phyloP scores from a whole-genome alignment of 345 rosid species.

The Acer saccharum region DNA sequence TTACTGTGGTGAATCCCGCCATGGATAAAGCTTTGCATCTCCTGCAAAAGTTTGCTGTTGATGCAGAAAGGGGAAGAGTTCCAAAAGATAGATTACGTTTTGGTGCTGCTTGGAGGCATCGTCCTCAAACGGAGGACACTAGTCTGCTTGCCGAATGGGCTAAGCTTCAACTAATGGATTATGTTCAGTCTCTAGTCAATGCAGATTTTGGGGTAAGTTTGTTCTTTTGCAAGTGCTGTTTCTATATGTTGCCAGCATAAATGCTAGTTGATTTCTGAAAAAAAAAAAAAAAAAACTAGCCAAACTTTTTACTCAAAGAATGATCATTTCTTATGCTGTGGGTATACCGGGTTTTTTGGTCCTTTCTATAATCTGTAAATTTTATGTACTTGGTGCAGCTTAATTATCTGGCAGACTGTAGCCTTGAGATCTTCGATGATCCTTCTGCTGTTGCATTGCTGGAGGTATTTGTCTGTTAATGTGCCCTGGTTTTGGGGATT shows the following conservation, averaged over 20 bases:
- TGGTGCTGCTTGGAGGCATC: conserved; percentile 98
- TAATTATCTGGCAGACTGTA: conserved; percentile 84
- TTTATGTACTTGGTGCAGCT: conserved; percentile 42
- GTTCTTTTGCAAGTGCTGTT: conserved; percentile 16
- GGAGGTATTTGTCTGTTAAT: conserved; percentile 53
- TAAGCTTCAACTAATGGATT: conserved; percentile 93
- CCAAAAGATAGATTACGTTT: conserved; percentile 65
- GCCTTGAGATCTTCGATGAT: conserved; percentile 88
- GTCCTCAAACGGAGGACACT: conserved; percentile 56
- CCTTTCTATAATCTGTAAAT: conserved; percentile 6
- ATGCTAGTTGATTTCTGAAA: background rate
- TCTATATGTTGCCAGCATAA: background rate
- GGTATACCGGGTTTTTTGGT: background rate
- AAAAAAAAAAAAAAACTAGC: background rate
- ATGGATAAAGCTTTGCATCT: conserved; percentile 76
- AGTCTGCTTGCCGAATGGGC: conserved; percentile 58
- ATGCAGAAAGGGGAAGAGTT: conserved; percentile 63
- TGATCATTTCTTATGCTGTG: background rate
- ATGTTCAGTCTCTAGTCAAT: conserved; percentile 68
- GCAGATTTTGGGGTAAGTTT: conserved; percentile 74
- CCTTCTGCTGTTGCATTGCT: conserved; percentile 79
- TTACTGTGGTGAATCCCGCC: conserved; percentile 87
- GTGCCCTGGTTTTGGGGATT: background rate
- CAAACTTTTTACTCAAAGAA: background rate
- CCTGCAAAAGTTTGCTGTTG: conserved; percentile 70